Evolutionary conservation across 345 rosid species (phyloP).

Genomic region (Toxicodendron radicans): DNA sequence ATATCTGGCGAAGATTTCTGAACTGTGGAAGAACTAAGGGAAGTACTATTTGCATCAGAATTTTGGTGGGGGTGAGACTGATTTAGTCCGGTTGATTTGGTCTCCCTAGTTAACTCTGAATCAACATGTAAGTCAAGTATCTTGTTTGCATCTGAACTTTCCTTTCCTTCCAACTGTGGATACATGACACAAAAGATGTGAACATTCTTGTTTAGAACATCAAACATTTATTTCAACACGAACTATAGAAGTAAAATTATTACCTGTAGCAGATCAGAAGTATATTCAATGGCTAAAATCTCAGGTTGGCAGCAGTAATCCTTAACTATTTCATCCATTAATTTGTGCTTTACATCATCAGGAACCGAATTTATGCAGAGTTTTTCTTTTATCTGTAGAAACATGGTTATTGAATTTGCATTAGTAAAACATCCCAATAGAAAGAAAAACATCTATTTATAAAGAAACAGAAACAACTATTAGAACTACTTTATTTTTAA

Average conservation of each 20-base stretch:
- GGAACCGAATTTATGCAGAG: slow-evolving; percentile 43
- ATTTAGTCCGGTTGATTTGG: slow-evolving; percentile 3
- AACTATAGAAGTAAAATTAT: not conserved
- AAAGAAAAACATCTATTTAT: not conserved
- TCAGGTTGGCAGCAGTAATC: slow-evolving; percentile 41
- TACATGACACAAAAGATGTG: not conserved
- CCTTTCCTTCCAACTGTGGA: slow-evolving; percentile 29
- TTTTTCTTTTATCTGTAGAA: slow-evolving; percentile 53
- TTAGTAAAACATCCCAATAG: not conserved
- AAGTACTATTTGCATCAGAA: slow-evolving; percentile 23
- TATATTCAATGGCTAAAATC: slow-evolving; percentile 55
- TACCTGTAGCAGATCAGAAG: slow-evolving; percentile 52
- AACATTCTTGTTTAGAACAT: not conserved
- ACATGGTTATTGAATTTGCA: not conserved
- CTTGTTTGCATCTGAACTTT: slow-evolving; percentile 19
- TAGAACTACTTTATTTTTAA: not conserved
- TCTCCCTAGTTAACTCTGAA: slow-evolving; percentile 10
- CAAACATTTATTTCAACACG: not conserved
- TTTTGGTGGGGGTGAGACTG: slow-evolving; percentile 4
- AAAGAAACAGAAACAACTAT: not conserved
- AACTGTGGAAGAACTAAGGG: slow-evolving; percentile 25
- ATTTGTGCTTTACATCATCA: slow-evolving; percentile 45
- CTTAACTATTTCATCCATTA: slow-evolving; percentile 55
- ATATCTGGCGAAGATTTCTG: slow-evolving; percentile 34
- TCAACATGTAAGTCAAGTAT: slow-evolving; percentile 20